These are phyloP conservation scores for Vigna nakashimae DNA, from an alignment of 306 rosid species.

Conservation along the genomic window DNA sequence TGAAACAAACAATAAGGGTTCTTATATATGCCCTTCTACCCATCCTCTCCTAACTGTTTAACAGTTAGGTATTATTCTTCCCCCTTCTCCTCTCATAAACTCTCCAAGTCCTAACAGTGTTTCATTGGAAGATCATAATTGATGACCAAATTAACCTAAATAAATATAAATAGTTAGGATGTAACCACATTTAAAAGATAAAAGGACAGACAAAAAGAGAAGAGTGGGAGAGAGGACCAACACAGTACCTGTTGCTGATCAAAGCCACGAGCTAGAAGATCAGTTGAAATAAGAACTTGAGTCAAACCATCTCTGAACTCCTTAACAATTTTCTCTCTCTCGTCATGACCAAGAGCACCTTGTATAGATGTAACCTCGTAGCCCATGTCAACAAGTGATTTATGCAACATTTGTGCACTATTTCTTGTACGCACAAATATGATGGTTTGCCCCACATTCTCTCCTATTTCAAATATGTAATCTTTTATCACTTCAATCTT, in stretches of 20 bases:
- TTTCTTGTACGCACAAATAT: slow-evolving; percentile 78
- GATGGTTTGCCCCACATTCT: slow-evolving; percentile 87
- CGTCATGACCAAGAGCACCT: slow-evolving; percentile 67
- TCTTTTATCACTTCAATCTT: slow-evolving; percentile 70
- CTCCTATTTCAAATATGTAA: slow-evolving; percentile 82
- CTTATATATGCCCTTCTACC: too few relatives aligned
- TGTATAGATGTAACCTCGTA: slow-evolving; percentile 78
- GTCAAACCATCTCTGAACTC: slow-evolving; percentile 88
- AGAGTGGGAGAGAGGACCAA: background rate
- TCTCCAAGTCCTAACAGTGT: background rate
- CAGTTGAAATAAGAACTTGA: slow-evolving; percentile 84
- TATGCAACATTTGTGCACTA: slow-evolving; percentile 71
- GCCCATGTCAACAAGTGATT: slow-evolving; percentile 65
- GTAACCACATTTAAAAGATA: slow-evolving; percentile 18
- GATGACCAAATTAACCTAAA: slow-evolving; percentile 80
- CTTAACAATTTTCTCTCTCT: slow-evolving; percentile 80
- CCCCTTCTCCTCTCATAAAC: too few relatives aligned
- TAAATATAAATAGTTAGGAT: slow-evolving; percentile 23
- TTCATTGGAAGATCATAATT: slow-evolving; percentile 86
- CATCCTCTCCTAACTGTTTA: too few relatives aligned
- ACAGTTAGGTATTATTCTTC: too few relatives aligned
- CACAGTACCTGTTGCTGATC: slow-evolving; percentile 84
- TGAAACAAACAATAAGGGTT: too few relatives aligned
- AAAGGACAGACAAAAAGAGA: background rate
- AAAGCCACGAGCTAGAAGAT: slow-evolving; percentile 84